Evolutionary conservation across 345 rosid genomes (phyloP).

Genomic region (Acer campestre): DNA sequence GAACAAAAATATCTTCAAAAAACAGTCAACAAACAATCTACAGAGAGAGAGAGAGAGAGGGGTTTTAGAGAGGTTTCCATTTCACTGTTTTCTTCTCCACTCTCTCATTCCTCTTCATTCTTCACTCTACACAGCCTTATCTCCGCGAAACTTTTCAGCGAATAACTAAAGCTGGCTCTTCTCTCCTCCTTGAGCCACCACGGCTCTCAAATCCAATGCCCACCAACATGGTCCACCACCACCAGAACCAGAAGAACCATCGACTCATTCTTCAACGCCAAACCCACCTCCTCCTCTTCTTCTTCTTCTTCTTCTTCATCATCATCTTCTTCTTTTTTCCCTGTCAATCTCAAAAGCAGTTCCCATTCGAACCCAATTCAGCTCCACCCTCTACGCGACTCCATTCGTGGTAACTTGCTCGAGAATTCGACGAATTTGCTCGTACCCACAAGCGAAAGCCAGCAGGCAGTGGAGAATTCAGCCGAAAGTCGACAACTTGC

Average conservation of each 20-base stretch:
- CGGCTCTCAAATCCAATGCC: conserved; percentile 45
- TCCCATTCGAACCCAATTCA: conserved; percentile 31
- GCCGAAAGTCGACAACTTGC: conserved; percentile 22
- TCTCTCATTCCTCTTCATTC: neutral
- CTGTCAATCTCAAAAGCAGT: conserved; percentile 40
- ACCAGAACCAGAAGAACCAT: conserved; percentile 10
- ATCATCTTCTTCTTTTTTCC: conserved; percentile 40
- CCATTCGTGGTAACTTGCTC: conserved; percentile 37
- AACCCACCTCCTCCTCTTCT: conserved; percentile 30
- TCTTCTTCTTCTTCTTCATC: conserved; percentile 39
- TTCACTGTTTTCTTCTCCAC: neutral
- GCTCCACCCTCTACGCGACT: conserved; percentile 33
- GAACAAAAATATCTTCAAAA: conserved; percentile 10
- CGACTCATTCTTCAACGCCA: conserved; percentile 14
- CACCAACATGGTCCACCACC: conserved; percentile 22
- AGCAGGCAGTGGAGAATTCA: conserved; percentile 34
- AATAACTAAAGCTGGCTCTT: conserved; percentile 42
- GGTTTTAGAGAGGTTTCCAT: conserved; percentile 59
- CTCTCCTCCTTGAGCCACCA: conserved; percentile 38
- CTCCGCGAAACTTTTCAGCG: conserved; percentile 7
- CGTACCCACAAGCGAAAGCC: conserved; percentile 25
- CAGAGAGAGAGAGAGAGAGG: neutral
- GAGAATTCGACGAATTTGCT: conserved; percentile 39
- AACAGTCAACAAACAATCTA: neutral
- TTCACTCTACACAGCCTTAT: conserved; percentile 5